These are phyloP conservation scores for Tuctoria greenei DNA, from an alignment of 176 grass and related monocot species.

Conservation along the genomic window DNA sequence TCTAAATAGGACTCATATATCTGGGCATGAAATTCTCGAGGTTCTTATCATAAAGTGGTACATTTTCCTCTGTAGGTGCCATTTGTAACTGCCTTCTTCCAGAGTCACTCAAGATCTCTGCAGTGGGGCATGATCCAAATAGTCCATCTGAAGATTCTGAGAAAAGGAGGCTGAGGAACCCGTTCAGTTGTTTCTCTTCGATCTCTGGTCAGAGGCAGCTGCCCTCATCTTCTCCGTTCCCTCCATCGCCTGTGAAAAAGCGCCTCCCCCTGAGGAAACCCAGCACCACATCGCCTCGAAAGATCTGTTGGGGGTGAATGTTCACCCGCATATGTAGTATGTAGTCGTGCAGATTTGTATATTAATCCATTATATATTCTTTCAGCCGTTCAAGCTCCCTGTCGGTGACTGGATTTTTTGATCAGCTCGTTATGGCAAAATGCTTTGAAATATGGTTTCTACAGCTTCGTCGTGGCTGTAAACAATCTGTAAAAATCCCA, in stretches of 20 bases:
- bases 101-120: conserved; percentile 79
- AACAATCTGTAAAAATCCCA: neutral
- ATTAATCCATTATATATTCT: conserved; percentile 55
- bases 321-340: conserved; percentile 17
- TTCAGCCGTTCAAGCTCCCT: conserved; percentile 16
- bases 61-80: conserved; percentile 47
- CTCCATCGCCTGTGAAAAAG: conserved; percentile 59
- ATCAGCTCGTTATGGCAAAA: neutral
- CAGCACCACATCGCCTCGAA: neutral
- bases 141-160: conserved; percentile 69
- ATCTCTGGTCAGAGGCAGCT: conserved; percentile 75
- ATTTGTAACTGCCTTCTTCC: conserved; percentile 93
- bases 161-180: conserved; percentile 62
- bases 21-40: neutral
- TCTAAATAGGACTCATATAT: neutral
- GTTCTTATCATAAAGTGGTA: neutral
- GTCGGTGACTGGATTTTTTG: neutral
- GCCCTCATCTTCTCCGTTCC: conserved; percentile 59
- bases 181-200: conserved; percentile 86
- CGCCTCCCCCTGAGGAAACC: conserved; percentile 42
- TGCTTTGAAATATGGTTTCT: neutral
- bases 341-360: conserved; percentile 45
- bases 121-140: conserved; percentile 67
- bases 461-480: neutral
- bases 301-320: conserved; percentile 18